A percentile compares a stretch with the other conserved stretches of the same genome.
Conservation (phyloP, 73 alveolate genomes). For the Diophrys sp. region DNA sequence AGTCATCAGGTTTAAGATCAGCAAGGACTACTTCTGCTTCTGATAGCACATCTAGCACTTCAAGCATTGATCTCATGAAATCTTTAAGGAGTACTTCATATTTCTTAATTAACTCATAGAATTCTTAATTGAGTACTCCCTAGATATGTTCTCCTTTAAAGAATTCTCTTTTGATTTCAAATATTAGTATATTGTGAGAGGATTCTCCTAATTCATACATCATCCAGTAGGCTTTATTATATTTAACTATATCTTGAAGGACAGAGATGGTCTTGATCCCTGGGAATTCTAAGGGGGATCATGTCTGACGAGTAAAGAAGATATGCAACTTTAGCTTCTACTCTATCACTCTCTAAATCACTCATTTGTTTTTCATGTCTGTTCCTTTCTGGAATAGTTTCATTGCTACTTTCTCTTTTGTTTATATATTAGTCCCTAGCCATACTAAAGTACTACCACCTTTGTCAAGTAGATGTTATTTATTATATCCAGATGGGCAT, state of each 20-base stretch:
- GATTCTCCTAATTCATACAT: slow-evolving; percentile 64
- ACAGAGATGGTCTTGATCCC: slow-evolving; percentile 48
- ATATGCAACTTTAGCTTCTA: slow-evolving; percentile 24
- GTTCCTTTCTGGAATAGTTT: slow-evolving; percentile 58
- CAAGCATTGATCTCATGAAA: slow-evolving; percentile 30
- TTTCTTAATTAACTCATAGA: slow-evolving; percentile 32
- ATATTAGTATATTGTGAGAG: slow-evolving; percentile 48
- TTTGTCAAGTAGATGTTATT: slow-evolving; percentile 55
- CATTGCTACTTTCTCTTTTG: slow-evolving; percentile 55
- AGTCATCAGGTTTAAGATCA: slow-evolving; percentile 67
- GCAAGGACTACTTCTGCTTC: slow-evolving; percentile 56
- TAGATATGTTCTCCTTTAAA: slow-evolving; percentile 55
- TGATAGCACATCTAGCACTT: slow-evolving; percentile 46
- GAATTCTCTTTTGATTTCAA: slow-evolving; percentile 71
- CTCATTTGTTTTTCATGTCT: slow-evolving; percentile 14
- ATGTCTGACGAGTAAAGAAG: slow-evolving; percentile 20
- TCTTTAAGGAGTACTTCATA: slow-evolving; percentile 22
- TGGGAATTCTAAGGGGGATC: slow-evolving; percentile 18
- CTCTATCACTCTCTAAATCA: slow-evolving; percentile 42
- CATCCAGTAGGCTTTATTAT: slow-evolving; percentile 51
- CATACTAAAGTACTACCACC: slow-evolving; percentile 85
- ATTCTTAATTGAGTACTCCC: slow-evolving; percentile 31
- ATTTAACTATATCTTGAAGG: slow-evolving; percentile 45
- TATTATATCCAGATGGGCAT: slow-evolving; percentile 49
- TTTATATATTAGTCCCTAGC: slow-evolving; percentile 46